A percentile compares a stretch with the other conserved stretches of the same genome.
phyloP scores from a whole-genome alignment of 257 asterid species.

The Euphrasia confusa region DNA sequence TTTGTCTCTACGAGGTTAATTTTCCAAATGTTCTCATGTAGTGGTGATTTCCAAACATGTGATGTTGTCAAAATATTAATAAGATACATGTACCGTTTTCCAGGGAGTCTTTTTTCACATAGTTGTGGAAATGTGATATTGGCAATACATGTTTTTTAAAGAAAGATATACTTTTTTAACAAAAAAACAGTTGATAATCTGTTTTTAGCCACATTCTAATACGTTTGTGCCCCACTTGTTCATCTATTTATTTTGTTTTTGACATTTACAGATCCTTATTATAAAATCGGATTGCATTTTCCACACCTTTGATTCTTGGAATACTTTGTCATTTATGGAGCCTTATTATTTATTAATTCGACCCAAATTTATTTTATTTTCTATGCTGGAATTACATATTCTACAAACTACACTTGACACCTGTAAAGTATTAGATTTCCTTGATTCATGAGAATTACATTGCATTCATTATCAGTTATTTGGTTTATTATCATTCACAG shows the following conservation, averaged over 20 bases:
- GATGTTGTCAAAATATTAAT: neutral
- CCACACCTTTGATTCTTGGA: too few species aligned
- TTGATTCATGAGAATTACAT: neutral
- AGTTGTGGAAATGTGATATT: conserved; percentile 8
- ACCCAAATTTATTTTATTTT: too few species aligned
- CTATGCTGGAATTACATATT: neutral
- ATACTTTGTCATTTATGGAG: conserved; percentile 3
- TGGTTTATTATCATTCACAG: conserved; percentile 11
- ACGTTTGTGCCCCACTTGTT: neutral
- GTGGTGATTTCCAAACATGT: neutral
- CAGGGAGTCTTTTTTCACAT: neutral
- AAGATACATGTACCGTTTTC: neutral
- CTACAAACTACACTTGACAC: neutral
- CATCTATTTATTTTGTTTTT: neutral
- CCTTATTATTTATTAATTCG: neutral
- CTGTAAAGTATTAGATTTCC: neutral
- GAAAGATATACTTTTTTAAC: too few species aligned
- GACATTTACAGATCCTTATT: too few species aligned
- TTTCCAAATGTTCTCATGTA: conserved; percentile 9
- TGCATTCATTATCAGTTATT: neutral
- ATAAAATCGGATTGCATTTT: too few species aligned
- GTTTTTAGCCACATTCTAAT: too few species aligned
- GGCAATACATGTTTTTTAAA: neutral
- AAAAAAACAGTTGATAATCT: neutral
- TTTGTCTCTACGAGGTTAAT: neutral